Conservation (phyloP, 208 protist species). For the Leptomonas pyrrhocoris region DNA sequence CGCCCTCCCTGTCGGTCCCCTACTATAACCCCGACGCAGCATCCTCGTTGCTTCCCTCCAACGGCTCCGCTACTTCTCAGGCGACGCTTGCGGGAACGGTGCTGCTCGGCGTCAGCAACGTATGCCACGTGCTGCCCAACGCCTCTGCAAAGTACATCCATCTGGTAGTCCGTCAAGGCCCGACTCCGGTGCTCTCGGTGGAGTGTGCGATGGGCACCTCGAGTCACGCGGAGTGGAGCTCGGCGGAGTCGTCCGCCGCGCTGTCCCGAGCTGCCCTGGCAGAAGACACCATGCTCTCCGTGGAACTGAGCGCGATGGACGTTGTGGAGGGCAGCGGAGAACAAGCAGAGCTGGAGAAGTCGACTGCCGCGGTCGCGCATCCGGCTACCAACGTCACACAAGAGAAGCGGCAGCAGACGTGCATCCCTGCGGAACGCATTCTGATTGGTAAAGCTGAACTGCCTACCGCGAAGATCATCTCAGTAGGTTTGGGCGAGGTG, state of each 20-base stretch:
- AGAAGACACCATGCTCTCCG: slow-evolving; percentile 6
- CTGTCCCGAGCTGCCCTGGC: slow-evolving; percentile 20
- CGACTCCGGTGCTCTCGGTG: slow-evolving; percentile 45
- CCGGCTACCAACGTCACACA: neutral
- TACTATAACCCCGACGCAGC: slow-evolving; percentile 30
- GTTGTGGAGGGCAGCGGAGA: slow-evolving; percentile 18
- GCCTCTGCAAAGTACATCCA: slow-evolving; percentile 45
- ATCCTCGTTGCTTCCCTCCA: neutral
- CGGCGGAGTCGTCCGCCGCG: slow-evolving; percentile 45
- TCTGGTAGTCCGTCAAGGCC: slow-evolving; percentile 44
- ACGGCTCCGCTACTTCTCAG: neutral
- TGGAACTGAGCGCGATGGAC: slow-evolving; percentile 34
- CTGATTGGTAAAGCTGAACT: slow-evolving; percentile 24
- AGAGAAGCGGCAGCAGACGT: slow-evolving; percentile 7
- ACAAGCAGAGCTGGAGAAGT: neutral
- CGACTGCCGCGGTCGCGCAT: neutral
- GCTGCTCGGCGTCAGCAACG: slow-evolving; percentile 62
- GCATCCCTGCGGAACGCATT: slow-evolving; percentile 6
- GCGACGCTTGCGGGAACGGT: slow-evolving; percentile 20
- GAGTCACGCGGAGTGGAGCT: slow-evolving; percentile 49
- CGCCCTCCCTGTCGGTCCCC: neutral
- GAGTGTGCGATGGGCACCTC: slow-evolving; percentile 36
- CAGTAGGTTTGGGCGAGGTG: slow-evolving; percentile 16
- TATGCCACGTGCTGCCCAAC: slow-evolving; percentile 46
- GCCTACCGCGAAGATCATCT: slow-evolving; percentile 7